Evolutionary conservation across 2,329 filamentous ascomycete genomes (phyloP).

Genomic region (Juglanconis juglandina): DNA sequence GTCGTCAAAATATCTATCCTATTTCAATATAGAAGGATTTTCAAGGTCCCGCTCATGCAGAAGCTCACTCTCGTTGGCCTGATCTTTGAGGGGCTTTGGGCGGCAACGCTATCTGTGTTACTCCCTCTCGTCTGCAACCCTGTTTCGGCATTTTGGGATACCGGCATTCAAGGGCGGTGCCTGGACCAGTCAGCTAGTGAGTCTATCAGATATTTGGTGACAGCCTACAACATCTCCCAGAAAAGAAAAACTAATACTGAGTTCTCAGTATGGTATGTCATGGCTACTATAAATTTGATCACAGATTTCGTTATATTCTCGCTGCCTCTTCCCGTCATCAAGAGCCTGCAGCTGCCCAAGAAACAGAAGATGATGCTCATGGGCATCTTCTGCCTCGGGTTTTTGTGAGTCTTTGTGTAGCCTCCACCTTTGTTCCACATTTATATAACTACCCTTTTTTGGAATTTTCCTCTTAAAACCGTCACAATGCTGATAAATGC

Average conservation of each 20-base stretch:
- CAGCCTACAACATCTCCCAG: neutral
- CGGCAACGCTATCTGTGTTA: conserved; percentile 21
- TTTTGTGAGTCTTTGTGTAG: conserved; percentile 22
- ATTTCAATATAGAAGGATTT: conserved; percentile 34
- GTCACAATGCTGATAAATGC: neutral
- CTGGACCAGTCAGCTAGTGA: conserved; percentile 19
- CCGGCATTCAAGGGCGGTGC: conserved; percentile 19
- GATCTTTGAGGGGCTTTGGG: conserved; percentile 23
- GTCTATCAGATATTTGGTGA: neutral
- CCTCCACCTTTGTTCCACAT: neutral
- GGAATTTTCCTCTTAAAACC: neutral
- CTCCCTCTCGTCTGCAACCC: conserved; percentile 23
- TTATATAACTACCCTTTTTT: neutral
- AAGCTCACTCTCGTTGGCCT: conserved; percentile 19
- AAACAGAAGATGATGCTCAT: conserved; percentile 25
- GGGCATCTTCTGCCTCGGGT: conserved; percentile 25
- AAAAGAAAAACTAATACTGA: neutral
- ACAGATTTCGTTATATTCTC: conserved; percentile 25
- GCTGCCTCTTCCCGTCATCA: conserved; percentile 26
- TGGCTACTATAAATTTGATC: conserved; percentile 24
- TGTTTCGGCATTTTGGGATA: conserved; percentile 24
- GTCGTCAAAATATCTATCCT: conserved; percentile 33
- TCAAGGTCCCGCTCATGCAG: conserved; percentile 24
- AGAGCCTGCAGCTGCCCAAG: conserved; percentile 22
- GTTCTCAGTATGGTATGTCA: conserved; percentile 22